A percentile compares a stretch with the other conserved stretches of the same genome.
These are phyloP conservation scores for Adansonia digitata DNA, from an alignment of 345 rosid species.

Conservation along the genomic window DNA sequence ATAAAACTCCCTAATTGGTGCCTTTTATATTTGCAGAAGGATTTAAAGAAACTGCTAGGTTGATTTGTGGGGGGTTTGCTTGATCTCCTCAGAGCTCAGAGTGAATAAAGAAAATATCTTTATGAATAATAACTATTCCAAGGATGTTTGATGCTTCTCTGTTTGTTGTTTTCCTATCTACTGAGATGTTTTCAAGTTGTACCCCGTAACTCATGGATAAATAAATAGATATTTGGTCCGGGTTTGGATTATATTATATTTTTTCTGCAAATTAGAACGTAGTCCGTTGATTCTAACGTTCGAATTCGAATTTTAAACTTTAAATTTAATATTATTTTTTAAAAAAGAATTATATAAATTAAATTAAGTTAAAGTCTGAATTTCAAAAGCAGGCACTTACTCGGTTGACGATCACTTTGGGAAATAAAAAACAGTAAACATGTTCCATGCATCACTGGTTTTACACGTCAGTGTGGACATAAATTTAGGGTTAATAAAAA, in stretches of 20 bases:
- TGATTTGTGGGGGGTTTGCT: neutral
- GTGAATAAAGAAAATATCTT: neutral
- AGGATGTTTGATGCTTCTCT: too few relatives aligned
- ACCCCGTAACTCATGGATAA: neutral
- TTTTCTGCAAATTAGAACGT: too few relatives aligned
- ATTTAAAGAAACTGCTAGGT: conserved; percentile 48
- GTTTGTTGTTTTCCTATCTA: neutral
- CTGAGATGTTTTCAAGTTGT: neutral
- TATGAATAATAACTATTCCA: too few relatives aligned
- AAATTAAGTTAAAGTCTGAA: too few relatives aligned
- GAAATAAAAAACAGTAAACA: neutral
- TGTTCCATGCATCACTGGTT: neutral
- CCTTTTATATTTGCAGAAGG: conserved; percentile 36
- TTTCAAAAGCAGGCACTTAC: too few relatives aligned
- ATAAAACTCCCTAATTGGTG: neutral
- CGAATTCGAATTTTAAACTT: too few relatives aligned
- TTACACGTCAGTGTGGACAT: neutral
- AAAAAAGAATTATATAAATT: too few relatives aligned
- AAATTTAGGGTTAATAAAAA: too few relatives aligned
- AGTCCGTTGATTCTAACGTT: too few relatives aligned
- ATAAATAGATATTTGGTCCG: neutral
- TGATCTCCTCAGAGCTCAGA: neutral
- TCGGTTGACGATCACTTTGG: too few relatives aligned
- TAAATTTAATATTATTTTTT: too few relatives aligned
- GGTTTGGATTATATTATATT: too few relatives aligned